Evolutionary conservation across 2,329 filamentous ascomycete genomes (phyloP), one percentile per base, ranked within the genome.

Genomic region (Ascochyta pisi): DNA sequence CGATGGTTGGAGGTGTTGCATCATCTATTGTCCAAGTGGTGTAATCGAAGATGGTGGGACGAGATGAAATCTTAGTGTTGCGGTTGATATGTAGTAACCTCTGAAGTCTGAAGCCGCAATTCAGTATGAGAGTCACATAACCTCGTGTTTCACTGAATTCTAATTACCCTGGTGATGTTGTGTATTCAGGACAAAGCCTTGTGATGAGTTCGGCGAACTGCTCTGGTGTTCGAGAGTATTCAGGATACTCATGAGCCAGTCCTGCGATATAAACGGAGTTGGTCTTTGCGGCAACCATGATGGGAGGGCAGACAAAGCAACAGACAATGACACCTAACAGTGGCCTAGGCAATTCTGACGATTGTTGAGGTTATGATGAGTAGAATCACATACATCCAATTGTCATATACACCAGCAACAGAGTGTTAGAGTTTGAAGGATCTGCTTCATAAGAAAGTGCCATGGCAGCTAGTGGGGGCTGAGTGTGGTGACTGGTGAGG

Each of bases 211-310:
- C 33, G 3, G 40, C 47, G 19, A 65, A 67, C 2, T 64, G 33
- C 4, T 64, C 54, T 38, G 60, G 59, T 15, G 50, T 52, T 1
- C 55, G 44, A 10, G 63, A 45, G 27, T 64, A 37, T 4, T 44
- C 13, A 13, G 64, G 64, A 40, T 67, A 67, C 19, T 61, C 44
- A 26, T 65, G 58, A n/a, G 60, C 62, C 16, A 68, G 29, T 5
- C 65, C 65, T 9, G 57, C 54, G 13, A 68, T 56, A 27, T 62
- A 67, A 15, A 68, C 33, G 1, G 44, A 49, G 12, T 50, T 22
- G 3, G 5, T 33, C 5, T 39, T 52, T 23, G 7, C 27, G 3
- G 6, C 15, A n/a, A n/a, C 4, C 53, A 51, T 51, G n/a, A 23
- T 24, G 19, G 12, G 19, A 27, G 15, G 2, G 3, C 6, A 31